Evolutionary conservation across 306 rosid genomes (phyloP).

Genomic region (Dalbergia cultrata): DNA sequence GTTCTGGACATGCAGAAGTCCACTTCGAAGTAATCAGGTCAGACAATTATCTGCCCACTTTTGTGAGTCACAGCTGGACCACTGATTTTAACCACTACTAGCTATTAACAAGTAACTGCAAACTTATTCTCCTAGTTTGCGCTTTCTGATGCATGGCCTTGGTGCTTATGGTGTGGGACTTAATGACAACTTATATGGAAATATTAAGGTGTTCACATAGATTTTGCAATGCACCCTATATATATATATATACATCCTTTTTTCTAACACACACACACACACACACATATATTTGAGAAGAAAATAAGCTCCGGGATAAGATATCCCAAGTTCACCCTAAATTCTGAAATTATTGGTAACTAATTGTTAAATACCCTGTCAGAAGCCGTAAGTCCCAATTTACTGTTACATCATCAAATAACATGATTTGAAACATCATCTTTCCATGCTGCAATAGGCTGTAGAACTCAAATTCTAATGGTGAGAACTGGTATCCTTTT

Average conservation of each 20-base stretch:
- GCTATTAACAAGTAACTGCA: slow-evolving; percentile 24
- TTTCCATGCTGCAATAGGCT: neutral
- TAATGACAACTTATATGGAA: slow-evolving; percentile 17
- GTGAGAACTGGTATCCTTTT: neutral
- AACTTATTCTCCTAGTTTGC: slow-evolving; percentile 24
- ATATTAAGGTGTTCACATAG: slow-evolving; percentile 21
- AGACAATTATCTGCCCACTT: slow-evolving; percentile 39
- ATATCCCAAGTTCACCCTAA: neutral
- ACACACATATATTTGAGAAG: neutral
- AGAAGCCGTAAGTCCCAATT: neutral
- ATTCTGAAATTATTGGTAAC: neutral
- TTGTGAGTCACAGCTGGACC: slow-evolving; percentile 28
- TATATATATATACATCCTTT: no score
- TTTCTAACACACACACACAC: no score
- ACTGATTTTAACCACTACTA: neutral
- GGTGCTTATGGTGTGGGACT: slow-evolving; percentile 6
- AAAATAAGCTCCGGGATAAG: neutral
- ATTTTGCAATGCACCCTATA: neutral
- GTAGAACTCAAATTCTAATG: neutral
- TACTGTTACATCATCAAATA: neutral
- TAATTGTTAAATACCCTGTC: neutral
- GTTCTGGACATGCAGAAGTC: slow-evolving; percentile 74
- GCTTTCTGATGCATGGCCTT: slow-evolving; percentile 16
- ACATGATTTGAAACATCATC: neutral
- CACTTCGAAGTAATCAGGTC: slow-evolving; percentile 77